Evolutionary conservation across 2,329 filamentous ascomycete species (phyloP), one percentile per base, ranked within the genome.

Genomic region (Pestalotiopsis sp.): DNA sequence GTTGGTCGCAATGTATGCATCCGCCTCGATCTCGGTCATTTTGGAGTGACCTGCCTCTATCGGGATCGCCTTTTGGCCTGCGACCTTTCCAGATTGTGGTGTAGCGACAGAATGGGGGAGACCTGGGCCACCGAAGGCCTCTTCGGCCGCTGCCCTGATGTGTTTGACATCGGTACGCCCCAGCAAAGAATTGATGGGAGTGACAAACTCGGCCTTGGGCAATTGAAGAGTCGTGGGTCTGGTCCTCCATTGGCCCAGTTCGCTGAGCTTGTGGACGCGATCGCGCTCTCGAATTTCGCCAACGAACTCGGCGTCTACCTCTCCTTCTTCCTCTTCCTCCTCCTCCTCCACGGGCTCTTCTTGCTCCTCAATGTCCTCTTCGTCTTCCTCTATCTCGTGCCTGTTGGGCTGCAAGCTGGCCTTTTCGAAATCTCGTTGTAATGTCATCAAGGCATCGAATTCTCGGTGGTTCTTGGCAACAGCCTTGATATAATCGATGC

Each of bases 61-160:
- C 1, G 87, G 85, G 36, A 95, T 88, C 0, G 88, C 84, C 70
- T 87, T 88, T 82, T 93, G 92, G 17, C 87, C 82, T 39, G 82
- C 86, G 75, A 82, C 88, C 74, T 81, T 87, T 17, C 73, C 78
- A 2, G 85, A 83, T 39, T 82, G 81, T 0, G 92, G 91, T 2
- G 92, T 95, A 1, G 90, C 87, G 0, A 92, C 90, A 1, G 94
- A 97, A 76, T 92, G 86, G 3, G 95, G 95, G 17, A 98, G 83
- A 0, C 90, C 89, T 3, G 81, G 81, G 0, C 95, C 95, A 58
- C 95, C 95, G 77, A 97, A 95, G 0, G 89, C 85, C 58, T 85
- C 87, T 72, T 93, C 89, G 0, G 95, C 93, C 1, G 92, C 87
- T 68, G 91, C 87, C 41, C 86, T 85, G 39, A 98, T 84, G 77